These are phyloP conservation scores for Pyrenophora teres DNA, from an alignment of 2,329 filamentous ascomycete genomes.

Conservation along the genomic window DNA sequence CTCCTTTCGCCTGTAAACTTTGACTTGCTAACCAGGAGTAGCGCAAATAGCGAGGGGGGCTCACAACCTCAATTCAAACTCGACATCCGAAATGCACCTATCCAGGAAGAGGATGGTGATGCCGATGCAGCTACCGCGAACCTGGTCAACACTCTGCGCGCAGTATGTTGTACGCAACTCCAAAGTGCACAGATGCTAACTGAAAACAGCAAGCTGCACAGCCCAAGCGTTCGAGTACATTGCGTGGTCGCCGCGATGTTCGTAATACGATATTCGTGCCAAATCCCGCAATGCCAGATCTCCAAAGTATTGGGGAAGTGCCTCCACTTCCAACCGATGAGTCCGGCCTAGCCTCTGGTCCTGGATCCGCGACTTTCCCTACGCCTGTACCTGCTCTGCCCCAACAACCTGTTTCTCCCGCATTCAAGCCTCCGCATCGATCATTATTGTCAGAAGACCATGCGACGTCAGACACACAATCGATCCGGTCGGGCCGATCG, in stretches of 20 bases:
- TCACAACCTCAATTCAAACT: constrained; percentile 68
- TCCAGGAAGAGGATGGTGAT: constrained; percentile 76
- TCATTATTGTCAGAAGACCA: constrained; percentile 58
- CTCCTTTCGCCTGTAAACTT: too few species aligned
- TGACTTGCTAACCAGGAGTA: constrained; percentile 12
- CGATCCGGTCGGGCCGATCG: constrained; percentile 86
- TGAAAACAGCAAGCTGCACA: constrained; percentile 61
- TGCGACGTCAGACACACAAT: constrained; percentile 79
- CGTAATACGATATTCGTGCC: constrained; percentile 88
- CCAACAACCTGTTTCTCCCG: constrained; percentile 42
- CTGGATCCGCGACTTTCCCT: constrained; percentile 25
- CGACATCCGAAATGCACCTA: constrained; percentile 77
- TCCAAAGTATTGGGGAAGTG: constrained; percentile 45
- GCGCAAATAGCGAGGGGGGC: constrained; percentile 32
- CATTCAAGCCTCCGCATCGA: constrained; percentile 44
- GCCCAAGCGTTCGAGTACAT: constrained; percentile 64
- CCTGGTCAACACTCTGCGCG: constrained; percentile 73
- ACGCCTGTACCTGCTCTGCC: constrained; percentile 31
- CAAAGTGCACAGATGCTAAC: constrained; percentile 19
- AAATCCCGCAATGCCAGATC: constrained; percentile 44
- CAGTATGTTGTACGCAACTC: constrained; percentile 44
- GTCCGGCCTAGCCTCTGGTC: constrained; percentile 15
- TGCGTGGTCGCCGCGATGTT: constrained; percentile 87
- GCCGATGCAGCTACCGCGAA: constrained; percentile 74
- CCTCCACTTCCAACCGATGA: constrained; percentile 36